Conservation (phyloP, 345 rosid species). For the Salix koriyanagi region DNA sequence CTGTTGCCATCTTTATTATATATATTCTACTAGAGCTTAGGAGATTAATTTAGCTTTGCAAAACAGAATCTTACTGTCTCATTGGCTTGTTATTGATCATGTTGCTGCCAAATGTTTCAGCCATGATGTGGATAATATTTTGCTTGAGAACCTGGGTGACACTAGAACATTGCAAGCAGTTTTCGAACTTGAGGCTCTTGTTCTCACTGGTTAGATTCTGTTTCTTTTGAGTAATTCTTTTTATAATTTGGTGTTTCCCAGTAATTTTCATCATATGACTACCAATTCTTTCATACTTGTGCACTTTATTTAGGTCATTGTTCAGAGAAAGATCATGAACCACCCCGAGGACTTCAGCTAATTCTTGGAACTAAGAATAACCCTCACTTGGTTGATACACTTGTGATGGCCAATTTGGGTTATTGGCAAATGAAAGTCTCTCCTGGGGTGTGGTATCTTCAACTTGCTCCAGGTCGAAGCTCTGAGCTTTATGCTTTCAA, state of each 20-base stretch:
- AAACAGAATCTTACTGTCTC: not conserved
- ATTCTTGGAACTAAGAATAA: conserved; percentile 89
- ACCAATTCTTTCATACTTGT: conserved; percentile 2
- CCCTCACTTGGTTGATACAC: conserved; percentile 93
- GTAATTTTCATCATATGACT: not conserved
- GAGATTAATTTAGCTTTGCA: not conserved
- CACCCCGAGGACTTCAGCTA: conserved; percentile 97
- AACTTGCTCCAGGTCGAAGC: conserved; percentile 98
- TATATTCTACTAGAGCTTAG: not conserved
- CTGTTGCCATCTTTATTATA: not conserved
- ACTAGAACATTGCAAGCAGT: conserved; percentile 94
- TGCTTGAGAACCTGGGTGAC: conserved; percentile 98
- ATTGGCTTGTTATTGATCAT: conserved; percentile 19
- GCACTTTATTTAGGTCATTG: conserved; percentile 67
- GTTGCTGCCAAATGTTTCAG: conserved; percentile 40
- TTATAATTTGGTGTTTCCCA: not conserved
- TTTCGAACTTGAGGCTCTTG: conserved; percentile 96
- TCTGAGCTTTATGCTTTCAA: conserved; percentile 71
- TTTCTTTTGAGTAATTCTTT: not conserved
- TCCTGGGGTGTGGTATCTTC: conserved; percentile 97
- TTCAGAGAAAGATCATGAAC: conserved; percentile 91
- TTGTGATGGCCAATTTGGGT: conserved; percentile 99
- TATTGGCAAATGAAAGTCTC: conserved; percentile 99
- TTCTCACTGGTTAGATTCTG: conserved; percentile 74
- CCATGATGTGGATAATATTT: conserved; percentile 93